These are phyloP conservation scores for Solanum hybrid DNA, from an alignment of 305 asterid genomes.

Conservation along the genomic window DNA sequence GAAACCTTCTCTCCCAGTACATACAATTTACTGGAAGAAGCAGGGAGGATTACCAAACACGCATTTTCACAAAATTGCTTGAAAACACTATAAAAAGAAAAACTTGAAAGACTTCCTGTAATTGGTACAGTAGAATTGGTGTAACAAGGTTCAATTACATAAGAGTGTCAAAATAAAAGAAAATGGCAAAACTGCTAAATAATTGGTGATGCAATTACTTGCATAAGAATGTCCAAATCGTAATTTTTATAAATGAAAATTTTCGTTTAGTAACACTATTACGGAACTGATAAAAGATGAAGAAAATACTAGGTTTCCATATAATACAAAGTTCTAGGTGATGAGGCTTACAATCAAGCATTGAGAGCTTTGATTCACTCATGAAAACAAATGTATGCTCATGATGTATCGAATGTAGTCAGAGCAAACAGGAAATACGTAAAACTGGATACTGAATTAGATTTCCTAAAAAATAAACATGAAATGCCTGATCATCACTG, in stretches of 20 bases:
- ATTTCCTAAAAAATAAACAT: background rate
- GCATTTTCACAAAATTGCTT: background rate
- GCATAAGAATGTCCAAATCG: background rate
- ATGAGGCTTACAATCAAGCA: background rate
- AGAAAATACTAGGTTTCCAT: background rate
- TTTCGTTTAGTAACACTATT: background rate
- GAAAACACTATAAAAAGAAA: background rate
- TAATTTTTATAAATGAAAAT: background rate
- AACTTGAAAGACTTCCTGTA: background rate
- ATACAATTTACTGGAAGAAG: conserved; percentile 67
- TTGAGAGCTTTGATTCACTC: background rate
- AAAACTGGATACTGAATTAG: background rate
- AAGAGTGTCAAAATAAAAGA: background rate
- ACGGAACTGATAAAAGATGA: background rate
- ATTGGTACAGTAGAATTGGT: background rate
- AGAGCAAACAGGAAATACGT: background rate
- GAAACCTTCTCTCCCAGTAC: conserved; percentile 95
- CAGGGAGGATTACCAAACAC: background rate
- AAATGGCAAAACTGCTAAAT: background rate
- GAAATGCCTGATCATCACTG: conserved; percentile 12
- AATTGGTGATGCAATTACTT: background rate
- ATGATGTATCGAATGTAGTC: background rate
- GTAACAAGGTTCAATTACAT: background rate
- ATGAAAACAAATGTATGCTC: background rate
- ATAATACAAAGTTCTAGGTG: background rate